phyloP scores from a whole-genome alignment of 225 moss, liverwort and hornwort species.

The Pseudoscleropodium purum region DNA sequence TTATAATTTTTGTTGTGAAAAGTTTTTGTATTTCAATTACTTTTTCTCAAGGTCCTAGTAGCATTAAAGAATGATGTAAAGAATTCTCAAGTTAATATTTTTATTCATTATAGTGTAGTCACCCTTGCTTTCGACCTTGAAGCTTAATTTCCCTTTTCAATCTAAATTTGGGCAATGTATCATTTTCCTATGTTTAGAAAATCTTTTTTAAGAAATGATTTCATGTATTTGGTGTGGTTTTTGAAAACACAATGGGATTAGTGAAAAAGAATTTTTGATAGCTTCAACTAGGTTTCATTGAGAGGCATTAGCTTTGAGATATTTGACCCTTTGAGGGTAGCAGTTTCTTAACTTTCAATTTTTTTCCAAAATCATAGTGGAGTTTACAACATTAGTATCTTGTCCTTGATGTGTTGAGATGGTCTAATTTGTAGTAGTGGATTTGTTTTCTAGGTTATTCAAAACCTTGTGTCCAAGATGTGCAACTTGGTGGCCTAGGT shows the following conservation, averaged over 20 bases:
- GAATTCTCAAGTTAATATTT: background rate
- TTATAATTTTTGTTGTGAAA: background rate
- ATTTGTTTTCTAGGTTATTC: background rate
- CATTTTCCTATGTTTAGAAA: background rate
- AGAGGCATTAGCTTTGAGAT: background rate
- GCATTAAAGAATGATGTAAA: background rate
- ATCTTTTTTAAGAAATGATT: background rate
- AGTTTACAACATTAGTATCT: background rate
- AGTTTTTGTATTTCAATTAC: background rate
- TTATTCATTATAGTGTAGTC: background rate
- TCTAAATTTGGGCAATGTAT: background rate
- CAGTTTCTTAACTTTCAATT: background rate
- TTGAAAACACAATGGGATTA: background rate
- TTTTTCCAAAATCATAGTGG: too few species aligned
- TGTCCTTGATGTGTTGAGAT: background rate
- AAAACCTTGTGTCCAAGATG: background rate
- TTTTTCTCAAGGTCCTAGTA: accelerated
- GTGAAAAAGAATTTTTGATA: background rate
- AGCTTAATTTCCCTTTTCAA: background rate
- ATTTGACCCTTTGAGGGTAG: background rate
- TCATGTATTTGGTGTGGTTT: background rate
- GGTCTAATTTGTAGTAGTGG: background rate
- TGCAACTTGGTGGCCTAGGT: background rate
- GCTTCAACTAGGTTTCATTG: background rate
- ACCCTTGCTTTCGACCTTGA: accelerated